These are phyloP conservation scores for Neurospora sp. DNA, from an alignment of 495 filamentous ascomycete genomes.

Conservation along the genomic window DNA sequence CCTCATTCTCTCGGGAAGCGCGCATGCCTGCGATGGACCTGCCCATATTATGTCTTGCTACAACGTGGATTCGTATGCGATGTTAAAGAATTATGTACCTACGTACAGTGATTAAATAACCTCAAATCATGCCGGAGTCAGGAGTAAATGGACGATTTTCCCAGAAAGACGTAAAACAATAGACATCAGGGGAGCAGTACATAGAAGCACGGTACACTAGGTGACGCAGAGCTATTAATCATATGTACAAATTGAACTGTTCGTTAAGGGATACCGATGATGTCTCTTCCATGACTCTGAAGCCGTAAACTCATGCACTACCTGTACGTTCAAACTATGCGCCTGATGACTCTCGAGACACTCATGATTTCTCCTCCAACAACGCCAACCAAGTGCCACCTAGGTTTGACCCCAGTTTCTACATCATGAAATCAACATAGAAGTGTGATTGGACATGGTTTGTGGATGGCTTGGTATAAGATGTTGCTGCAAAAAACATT, in stretches of 20 bases:
- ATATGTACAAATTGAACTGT: neutral
- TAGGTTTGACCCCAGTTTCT: no score
- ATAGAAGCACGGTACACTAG: neutral
- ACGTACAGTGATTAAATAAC: no score
- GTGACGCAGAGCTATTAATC: neutral
- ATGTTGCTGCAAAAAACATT: neutral
- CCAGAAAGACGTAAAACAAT: neutral
- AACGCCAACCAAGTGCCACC: neutral
- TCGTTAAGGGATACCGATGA: neutral
- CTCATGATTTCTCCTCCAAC: neutral
- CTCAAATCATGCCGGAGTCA: neutral
- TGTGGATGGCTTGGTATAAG: neutral
- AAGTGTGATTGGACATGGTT: neutral
- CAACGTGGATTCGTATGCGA: neutral
- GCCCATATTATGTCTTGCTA: neutral
- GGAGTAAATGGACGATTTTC: neutral
- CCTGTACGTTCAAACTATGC: neutral
- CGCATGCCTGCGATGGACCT: neutral
- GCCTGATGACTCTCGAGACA: neutral
- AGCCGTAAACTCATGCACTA: neutral
- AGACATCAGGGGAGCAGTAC: neutral
- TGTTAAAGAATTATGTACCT: neutral
- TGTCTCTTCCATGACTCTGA: neutral
- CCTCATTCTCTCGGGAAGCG: neutral
- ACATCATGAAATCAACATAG: neutral